Evolutionary conservation across 176 grass and related monocot genomes (phyloP).

Genomic region (Thalia dealbata): DNA sequence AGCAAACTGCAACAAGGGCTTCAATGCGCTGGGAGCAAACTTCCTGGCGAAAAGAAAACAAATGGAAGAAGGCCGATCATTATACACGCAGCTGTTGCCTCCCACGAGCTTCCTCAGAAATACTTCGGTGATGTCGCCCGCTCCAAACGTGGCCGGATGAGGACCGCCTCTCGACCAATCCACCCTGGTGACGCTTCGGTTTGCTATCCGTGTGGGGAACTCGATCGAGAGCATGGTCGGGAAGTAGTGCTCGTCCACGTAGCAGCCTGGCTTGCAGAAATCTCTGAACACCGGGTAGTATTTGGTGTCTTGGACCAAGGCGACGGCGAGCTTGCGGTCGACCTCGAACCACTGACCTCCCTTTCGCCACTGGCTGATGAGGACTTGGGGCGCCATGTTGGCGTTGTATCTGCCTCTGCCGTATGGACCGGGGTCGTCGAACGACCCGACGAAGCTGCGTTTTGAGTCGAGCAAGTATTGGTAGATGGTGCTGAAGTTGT

Average conservation of each 20-base stretch:
- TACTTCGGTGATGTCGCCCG: not conserved
- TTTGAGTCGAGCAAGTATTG: not conserved
- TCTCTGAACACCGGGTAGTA: slow-evolving; percentile 7
- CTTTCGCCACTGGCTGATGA: slow-evolving; percentile 9
- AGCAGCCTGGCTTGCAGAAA: slow-evolving; percentile 6
- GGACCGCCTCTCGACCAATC: slow-evolving; percentile 15
- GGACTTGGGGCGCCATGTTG: not conserved
- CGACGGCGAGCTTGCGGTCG: not conserved
- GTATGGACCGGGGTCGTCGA: slow-evolving; percentile 7
- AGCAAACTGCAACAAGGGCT: slow-evolving; percentile 4
- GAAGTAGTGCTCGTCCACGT: slow-evolving; percentile 17
- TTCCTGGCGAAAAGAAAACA: slow-evolving; percentile 15
- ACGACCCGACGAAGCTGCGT: slow-evolving; percentile 6
- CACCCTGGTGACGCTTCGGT: slow-evolving; percentile 6
- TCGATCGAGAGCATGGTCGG: slow-evolving; percentile 11
- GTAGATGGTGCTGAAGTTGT: slow-evolving; percentile 16
- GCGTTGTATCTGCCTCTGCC: not conserved
- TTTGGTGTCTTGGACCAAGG: not conserved
- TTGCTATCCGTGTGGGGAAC: not conserved
- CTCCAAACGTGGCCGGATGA: slow-evolving; percentile 13
- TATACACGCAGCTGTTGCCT: not conserved
- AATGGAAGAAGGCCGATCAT: not conserved
- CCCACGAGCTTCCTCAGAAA: not conserved
- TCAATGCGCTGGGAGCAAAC: slow-evolving; percentile 7
- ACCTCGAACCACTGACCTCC: slow-evolving; percentile 13